Base-by-base conservation (phyloP, 1,284 basidiomycete species). In the Volvariella surrecta region DNA sequence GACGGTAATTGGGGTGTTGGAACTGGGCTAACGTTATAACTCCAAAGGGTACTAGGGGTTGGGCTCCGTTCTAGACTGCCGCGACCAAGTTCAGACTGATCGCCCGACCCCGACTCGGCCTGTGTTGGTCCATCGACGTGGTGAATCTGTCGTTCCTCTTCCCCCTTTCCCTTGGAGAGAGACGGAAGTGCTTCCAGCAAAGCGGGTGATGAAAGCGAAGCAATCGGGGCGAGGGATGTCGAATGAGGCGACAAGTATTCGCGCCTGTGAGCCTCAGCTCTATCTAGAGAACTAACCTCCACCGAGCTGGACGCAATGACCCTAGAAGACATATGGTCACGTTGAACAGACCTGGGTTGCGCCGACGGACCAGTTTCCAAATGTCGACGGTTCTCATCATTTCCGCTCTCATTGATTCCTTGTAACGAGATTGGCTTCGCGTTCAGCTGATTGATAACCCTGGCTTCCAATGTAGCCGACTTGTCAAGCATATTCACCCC, bases 401-500 rank as follows among this genome's bases (percentile, higher is more conserved):
- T 28, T 28, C 34, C 34, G 18, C n/a, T 19, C 40, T 3, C n/a
- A 11, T 16, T n/a, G 28, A 32, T 8, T 9, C 13, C 18, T 19
- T 35, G 7, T 35, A 19, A 19, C 18, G 8, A 19, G n/a, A 35
- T 15, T 7, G 34, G 34, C 15, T 16, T 35, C 15, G n/a, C 4
- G 18, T 35, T 35, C n/a, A 35, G 18, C 34, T 35, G 34, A 15
- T 35, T 19, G 13, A 19, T 35, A 19, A 19, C 34, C 34, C 34
- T 35, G 6, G 6, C 34, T 15, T 19, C n/a, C 18, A 35, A 19
- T 16, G n/a, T 35, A 8, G 34, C 34, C 47, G 56, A 48, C 34
- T 62, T 63, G 31, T 66, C 59, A 32, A 76, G 55, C 16, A 77
- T 58, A 47, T 77, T 71, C 40, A 83, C 64, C 2, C 80, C 81